A percentile compares a stretch with the other conserved stretches of the same genome.
Evolutionary conservation across 1,284 basidiomycete genomes (phyloP).

Genomic region (Irpex lacteus): DNA sequence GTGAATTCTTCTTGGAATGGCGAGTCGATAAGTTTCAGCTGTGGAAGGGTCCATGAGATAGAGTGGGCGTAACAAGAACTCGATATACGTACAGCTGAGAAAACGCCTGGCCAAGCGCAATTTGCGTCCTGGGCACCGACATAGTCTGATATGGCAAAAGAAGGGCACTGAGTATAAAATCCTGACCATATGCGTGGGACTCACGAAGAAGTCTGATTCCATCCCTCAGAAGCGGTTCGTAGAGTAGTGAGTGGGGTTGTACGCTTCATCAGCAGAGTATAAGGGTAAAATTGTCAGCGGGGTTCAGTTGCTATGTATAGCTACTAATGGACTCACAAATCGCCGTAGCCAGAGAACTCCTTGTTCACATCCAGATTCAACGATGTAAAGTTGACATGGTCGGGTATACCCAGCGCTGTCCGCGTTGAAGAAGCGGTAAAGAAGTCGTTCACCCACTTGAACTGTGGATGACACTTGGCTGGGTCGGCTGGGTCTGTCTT

Average conservation of each 20-base stretch:
- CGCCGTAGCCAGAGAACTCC: background rate
- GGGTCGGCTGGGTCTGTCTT: background rate
- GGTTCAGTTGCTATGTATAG: too few species aligned
- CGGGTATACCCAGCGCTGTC: slow-evolving; percentile 2
- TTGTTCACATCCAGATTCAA: background rate
- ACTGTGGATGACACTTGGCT: background rate
- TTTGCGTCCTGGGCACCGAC: slow-evolving; percentile 8
- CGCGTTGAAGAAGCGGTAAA: slow-evolving; percentile 1
- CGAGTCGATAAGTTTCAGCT: slow-evolving; percentile 8
- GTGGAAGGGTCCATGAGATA: background rate
- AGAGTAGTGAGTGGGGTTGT: slow-evolving; percentile 2
- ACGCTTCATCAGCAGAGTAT: background rate
- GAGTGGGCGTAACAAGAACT: too few species aligned
- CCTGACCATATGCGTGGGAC: background rate
- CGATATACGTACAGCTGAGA: slow-evolving; percentile 5
- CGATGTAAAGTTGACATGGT: slow-evolving; percentile 2
- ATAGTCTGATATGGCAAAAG: slow-evolving; percentile 8
- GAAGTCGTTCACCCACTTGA: background rate
- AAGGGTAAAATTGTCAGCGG: background rate
- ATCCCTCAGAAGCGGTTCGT: slow-evolving; percentile 2
- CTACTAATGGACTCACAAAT: slow-evolving; percentile 1
- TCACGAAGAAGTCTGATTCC: slow-evolving; percentile 8
- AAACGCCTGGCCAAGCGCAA: slow-evolving; percentile 10
- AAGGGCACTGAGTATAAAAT: background rate
- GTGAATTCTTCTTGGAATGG: slow-evolving; percentile 7